Evolutionary conservation across 2,329 filamentous ascomycete genomes (phyloP), one percentile per base, ranked within the genome.

Genomic region (Alternaria hordeiaustralica): DNA sequence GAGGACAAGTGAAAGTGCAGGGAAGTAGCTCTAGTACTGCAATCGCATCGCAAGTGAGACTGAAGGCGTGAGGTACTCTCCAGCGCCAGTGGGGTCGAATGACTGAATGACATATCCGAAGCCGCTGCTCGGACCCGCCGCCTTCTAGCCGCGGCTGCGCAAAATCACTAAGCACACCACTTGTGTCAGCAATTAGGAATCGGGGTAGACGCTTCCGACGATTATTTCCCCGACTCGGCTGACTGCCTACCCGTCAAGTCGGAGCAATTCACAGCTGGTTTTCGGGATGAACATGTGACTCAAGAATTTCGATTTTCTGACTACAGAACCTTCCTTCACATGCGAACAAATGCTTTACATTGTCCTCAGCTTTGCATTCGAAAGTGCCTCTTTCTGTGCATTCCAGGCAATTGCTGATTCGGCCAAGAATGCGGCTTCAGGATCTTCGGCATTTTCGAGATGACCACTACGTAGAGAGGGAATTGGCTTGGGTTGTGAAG

Each of bases 331-430:
- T n/a, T 41, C 36, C 36, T 41, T 18, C 36, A 11, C 36, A 41
- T 41, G 36, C 36, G 36, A 41, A 41, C n/a, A 1, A 1, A 41
- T 41, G 0, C 36, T 18, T 1, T 0, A 10, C 5, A 41, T 0
- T 41, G n/a, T 11, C 36, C 36, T 11, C 36, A 41, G 82, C 62
- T 83, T 84, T 25, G 82, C 82, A 82, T 90, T 92, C 63, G 95
- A 92, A 88, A 97, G 92, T 76, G 96, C 91, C 78, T 97, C 92
- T 78, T 97, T 93, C 74, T 97, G 93, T 70, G 93, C 92, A 71
- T 92, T 90, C 94, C 95, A 99, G 78, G 96, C 92, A 75, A 96
- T 92, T 54, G 91, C 93, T 74, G 96, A 93, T 45, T 94, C 90
- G 73, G 92, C 90, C 76, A 98, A 93, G 86, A 98, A 95, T 58